Conservation (phyloP, 1,139 yeast species). For the Taphrina communis region DNA sequence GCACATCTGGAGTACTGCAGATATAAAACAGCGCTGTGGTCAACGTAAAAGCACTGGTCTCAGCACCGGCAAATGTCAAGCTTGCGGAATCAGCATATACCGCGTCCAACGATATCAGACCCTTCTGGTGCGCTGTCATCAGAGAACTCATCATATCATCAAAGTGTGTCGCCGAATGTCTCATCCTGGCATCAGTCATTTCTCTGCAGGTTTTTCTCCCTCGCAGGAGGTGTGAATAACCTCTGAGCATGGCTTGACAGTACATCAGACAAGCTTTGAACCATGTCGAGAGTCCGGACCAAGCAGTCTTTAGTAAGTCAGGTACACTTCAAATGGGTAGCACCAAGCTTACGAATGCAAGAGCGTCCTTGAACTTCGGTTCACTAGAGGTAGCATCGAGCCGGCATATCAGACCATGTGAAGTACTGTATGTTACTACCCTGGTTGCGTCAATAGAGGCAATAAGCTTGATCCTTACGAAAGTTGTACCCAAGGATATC, state of each 20-base stretch:
- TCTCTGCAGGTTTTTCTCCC: neutral
- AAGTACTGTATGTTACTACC: neutral
- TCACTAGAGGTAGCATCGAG: neutral
- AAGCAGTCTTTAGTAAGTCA: neutral
- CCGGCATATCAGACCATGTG: neutral
- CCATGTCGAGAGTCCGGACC: neutral
- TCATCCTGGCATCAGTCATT: conserved; percentile 1
- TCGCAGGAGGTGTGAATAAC: neutral
- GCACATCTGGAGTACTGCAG: neutral
- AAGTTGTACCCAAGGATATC: neutral
- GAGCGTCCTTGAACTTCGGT: neutral
- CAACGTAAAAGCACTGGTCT: conserved; percentile 1
- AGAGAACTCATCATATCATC: neutral
- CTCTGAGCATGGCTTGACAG: neutral
- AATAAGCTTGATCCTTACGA: neutral
- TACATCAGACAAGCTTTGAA: neutral
- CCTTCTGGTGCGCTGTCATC: neutral
- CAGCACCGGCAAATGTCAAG: conserved; percentile 2
- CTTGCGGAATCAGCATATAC: neutral
- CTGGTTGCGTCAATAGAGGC: neutral
- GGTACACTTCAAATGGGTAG: neutral
- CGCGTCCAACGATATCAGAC: neutral
- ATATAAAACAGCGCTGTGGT: neutral
- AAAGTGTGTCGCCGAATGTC: neutral
- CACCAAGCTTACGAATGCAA: neutral